Evolutionary conservation across 176 grass and related monocot genomes (phyloP).

Genomic region (Avena insularis): DNA sequence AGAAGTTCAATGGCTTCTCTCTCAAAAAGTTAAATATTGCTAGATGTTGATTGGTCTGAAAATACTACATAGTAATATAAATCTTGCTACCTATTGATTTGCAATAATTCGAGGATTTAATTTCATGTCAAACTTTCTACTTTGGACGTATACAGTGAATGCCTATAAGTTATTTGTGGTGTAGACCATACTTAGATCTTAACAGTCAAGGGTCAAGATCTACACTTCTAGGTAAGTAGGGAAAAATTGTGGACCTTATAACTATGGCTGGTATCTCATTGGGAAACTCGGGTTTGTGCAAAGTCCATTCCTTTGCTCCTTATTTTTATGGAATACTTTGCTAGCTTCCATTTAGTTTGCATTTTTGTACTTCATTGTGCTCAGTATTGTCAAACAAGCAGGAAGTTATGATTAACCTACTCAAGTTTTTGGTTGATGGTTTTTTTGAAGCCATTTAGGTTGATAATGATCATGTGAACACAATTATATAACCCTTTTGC

Average conservation of each 20-base stretch:
- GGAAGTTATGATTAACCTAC: neutral
- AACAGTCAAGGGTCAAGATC: neutral
- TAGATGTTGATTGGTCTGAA: neutral
- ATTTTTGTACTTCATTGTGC: neutral
- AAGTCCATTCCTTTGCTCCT: neutral
- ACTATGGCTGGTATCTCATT: neutral
- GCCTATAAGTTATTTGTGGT: neutral
- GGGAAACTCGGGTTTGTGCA: neutral
- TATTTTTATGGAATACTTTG: neutral
- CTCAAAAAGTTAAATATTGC: neutral
- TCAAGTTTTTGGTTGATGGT: neutral
- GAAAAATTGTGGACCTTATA: neutral
- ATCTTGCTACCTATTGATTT: neutral
- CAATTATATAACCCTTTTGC: neutral
- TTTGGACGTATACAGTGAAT: neutral
- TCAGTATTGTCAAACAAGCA: neutral
- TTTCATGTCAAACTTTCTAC: neutral
- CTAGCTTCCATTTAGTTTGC: neutral
- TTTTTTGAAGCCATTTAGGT: neutral
- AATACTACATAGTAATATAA: neutral
- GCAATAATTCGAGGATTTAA: neutral
- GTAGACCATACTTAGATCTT: conserved; percentile 3
- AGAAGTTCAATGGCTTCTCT: neutral
- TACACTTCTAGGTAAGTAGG: neutral
- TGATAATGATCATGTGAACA: conserved; percentile 6